phyloP scores from a whole-genome alignment of 306 rosid genomes.

The Mimosa pudica region DNA sequence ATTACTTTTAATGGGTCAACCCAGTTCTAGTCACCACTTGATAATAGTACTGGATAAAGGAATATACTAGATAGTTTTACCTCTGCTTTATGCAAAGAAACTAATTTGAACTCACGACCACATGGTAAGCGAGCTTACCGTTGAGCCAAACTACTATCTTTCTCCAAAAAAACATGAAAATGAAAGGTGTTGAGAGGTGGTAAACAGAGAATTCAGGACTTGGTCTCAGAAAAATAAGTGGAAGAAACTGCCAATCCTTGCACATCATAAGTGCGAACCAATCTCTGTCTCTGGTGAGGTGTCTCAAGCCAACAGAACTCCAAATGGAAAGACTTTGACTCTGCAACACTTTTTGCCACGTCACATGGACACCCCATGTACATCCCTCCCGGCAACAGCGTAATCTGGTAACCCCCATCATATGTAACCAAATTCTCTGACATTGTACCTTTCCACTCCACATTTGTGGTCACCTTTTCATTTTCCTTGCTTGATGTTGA shows the following conservation, averaged over 20 bases:
- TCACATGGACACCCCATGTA: slow-evolving; percentile 90
- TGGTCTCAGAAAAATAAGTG: slow-evolving; percentile 74
- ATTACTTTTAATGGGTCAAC: neutral
- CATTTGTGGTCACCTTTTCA: slow-evolving; percentile 63
- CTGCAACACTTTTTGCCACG: slow-evolving; percentile 72
- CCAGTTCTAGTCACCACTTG: too few species aligned
- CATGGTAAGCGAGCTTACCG: too few species aligned
- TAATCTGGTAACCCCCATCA: slow-evolving; percentile 79
- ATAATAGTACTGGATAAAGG: too few species aligned
- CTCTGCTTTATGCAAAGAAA: too few species aligned
- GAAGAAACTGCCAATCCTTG: slow-evolving; percentile 97
- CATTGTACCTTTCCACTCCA: slow-evolving; percentile 80
- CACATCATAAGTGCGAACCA: slow-evolving; percentile 82
- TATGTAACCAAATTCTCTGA: slow-evolving; percentile 63
- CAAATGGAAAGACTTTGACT: slow-evolving; percentile 77
- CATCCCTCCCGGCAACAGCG: slow-evolving; percentile 91
- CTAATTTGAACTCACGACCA: too few species aligned
- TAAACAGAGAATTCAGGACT: slow-evolving; percentile 39
- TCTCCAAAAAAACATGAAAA: neutral
- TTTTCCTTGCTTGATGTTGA: slow-evolving; percentile 55
- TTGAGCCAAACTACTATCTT: too few species aligned
- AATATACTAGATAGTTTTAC: too few species aligned
- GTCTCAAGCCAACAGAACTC: slow-evolving; percentile 95
- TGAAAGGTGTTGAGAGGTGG: neutral
- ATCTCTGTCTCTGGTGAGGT: slow-evolving; percentile 76